Evolutionary conservation across 192 early-diverging fungal genomes (phyloP), one percentile per base, ranked within the genome.

Genomic region (Linnemannia elongata): DNA sequence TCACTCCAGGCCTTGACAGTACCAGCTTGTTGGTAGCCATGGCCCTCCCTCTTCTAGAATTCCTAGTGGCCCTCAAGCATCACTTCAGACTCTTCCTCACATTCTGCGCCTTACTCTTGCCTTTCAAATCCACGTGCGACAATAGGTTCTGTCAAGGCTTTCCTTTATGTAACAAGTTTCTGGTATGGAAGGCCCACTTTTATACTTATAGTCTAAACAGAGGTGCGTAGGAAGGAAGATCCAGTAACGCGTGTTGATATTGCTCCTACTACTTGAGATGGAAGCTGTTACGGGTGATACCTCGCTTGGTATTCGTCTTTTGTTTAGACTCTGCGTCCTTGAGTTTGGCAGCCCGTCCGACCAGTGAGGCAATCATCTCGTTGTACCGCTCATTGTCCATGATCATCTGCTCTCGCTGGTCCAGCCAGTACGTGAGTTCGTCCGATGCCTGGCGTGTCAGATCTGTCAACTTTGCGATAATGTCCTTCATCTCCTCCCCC

Each of bases 311-410:
- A 77, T 86, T 86, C 44, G 84, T 72, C n/a, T 47, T 75, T 49
- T 77, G 75, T 57, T 83, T 89, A 44, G 80, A 79, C 45, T 83
- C 74, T 45, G 80, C 86, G 73, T 88, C 83, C 38, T 85, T 84
- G 36, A 90, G 78, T 57, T 88, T 81, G 66, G 92, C 91, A 1
- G 92, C 92, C 52, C 92, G 90, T 24, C 91, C 92, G 12, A 93
- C 91, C 27, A 93, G 83, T 20, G 91, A 92, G 39, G 87, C 90
- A 57, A 93, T 93, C 83, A 93, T 82, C 70, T 92, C 90, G 52
- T 93, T 93, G 76, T 92, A 93, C 15, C 90, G 91, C 69, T 93
- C 92, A 30, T 91, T 90, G 72, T 93, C 92, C 92, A 93, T 93
- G 69, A 91, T 88, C 68, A 92, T 82, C 55, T 92, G 90, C 68